Percentiles rank a stretch among this genome's conserved stretches.
phyloP scores from a whole-genome alignment of 2,329 filamentous ascomycete genomes.

The Penicillium occitanis region DNA sequence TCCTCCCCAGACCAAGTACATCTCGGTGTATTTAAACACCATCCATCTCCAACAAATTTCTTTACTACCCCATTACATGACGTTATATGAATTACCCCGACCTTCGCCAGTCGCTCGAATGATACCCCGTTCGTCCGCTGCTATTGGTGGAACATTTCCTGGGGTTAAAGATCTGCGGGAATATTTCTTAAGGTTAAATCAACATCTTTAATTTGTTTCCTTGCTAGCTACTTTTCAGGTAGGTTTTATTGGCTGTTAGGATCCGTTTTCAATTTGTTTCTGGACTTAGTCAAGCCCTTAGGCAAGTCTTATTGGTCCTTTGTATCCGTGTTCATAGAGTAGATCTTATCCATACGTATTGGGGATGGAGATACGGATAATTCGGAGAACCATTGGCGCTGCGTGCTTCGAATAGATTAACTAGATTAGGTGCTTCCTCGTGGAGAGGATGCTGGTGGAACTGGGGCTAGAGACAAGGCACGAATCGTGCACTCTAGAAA shows the following conservation, averaged over 20 bases:
- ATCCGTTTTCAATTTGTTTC: not conserved
- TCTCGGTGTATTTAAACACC: not conserved
- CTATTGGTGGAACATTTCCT: slow-evolving; percentile 20
- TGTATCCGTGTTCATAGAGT: not conserved
- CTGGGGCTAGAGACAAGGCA: not conserved
- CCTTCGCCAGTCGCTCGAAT: not conserved
- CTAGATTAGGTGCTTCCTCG: not conserved
- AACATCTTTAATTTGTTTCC: not conserved
- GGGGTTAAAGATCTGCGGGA: not conserved
- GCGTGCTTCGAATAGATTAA: not conserved
- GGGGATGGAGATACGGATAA: not conserved
- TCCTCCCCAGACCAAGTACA: not conserved
- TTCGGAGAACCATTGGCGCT: not conserved
- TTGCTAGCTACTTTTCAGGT: not conserved
- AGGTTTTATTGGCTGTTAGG: not conserved
- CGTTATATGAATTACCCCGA: not conserved
- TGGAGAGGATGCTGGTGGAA: not conserved
- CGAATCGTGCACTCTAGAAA: not conserved
- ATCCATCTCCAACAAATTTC: not conserved
- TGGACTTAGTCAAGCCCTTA: not conserved
- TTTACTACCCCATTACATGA: not conserved
- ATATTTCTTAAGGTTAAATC: slow-evolving; percentile 4
- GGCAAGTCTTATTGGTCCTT: not conserved
- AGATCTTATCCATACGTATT: not conserved
- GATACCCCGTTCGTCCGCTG: not conserved